Base-by-base conservation (phyloP, 352 stramenopile species). In the Globisporangium iwayamae region DNA sequence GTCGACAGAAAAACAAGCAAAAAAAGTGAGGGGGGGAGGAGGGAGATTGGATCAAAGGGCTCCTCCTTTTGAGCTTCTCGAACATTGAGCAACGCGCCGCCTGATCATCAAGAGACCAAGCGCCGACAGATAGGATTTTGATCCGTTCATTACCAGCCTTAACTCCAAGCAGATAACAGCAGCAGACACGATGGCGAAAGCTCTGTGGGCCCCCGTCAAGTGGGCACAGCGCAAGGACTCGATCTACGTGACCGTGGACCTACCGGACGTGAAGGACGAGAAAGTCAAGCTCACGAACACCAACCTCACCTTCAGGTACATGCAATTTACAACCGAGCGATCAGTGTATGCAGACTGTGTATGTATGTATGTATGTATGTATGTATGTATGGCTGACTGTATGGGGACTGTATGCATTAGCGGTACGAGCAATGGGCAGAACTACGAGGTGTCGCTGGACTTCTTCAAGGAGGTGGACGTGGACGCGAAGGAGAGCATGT, bases 181-280 rank as follows among this genome's bases (percentile, higher is more conserved):
- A 65, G n/a, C 18, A 67, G 28, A 7, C 22, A 56, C 20, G 16
- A 73, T 73, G 63, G 68, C 67, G 22, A 89, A 88, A 56, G 70
- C 82, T 66, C 64, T 95, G 60, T 93, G 84, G 78, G 89, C 91
- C 60, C 91, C 93, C 7, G 89, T 98, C 48, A 98, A 98, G 79
- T 99, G 96, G 94, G 96, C 96, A 55, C 96, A 99, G 76, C 89
- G 96, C 76, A 97, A 94, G 62, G 94, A 99, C 69, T 95, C 94
- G 65, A 63, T 99, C 25, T 99, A 98, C 70, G 84, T 99, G 66
- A 99, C 96, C 0, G 96, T 99, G 68, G 91, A 97, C 72, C 74
- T 99, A 34, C 78, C 91, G 67, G 96, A 98, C 67, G 89, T 98
- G 45, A 93, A 96, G 78, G 88, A 97, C 78, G 90, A 98, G 73